Evolutionary conservation across 2,329 filamentous ascomycete species (phyloP).

Genomic region (Botrytis deweyae): DNA sequence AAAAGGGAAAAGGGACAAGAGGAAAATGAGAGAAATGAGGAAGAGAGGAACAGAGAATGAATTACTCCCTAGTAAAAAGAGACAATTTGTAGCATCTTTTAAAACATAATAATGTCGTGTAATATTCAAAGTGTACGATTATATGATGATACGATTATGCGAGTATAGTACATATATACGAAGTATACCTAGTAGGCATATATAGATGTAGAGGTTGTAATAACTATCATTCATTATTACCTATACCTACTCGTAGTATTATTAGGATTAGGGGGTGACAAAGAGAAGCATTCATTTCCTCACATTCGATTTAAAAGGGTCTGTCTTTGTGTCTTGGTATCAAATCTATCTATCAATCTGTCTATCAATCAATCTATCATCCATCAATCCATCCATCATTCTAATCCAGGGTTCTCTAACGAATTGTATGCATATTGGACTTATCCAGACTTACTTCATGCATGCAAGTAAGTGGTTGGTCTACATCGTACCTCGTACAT

Average conservation of each 20-base stretch:
- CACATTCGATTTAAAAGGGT: not conserved
- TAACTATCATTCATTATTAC: not conserved
- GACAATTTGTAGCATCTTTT: not conserved
- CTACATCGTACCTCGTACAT: not conserved
- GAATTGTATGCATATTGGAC: not conserved
- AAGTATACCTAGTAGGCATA: too few species aligned
- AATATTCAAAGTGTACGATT: not conserved
- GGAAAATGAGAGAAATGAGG: not conserved
- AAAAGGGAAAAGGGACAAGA: not conserved
- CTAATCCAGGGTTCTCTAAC: not conserved
- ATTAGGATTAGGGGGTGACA: not conserved
- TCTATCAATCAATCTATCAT: not conserved
- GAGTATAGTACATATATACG: not conserved
- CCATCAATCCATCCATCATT: not conserved
- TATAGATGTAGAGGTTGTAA: not conserved
- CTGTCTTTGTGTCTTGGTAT: not conserved
- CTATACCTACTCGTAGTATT: too few species aligned
- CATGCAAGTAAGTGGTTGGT: not conserved
- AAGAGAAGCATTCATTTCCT: not conserved
- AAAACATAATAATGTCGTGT: not conserved
- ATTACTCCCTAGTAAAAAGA: not conserved
- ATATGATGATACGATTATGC: too few species aligned
- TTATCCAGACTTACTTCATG: not conserved
- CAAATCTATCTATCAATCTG: not conserved
- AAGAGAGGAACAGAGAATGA: not conserved